Evolutionary conservation across 2,329 filamentous ascomycete species (phyloP), one percentile per base, ranked within the genome.

Genomic region (Botryosphaeria dothidea): DNA sequence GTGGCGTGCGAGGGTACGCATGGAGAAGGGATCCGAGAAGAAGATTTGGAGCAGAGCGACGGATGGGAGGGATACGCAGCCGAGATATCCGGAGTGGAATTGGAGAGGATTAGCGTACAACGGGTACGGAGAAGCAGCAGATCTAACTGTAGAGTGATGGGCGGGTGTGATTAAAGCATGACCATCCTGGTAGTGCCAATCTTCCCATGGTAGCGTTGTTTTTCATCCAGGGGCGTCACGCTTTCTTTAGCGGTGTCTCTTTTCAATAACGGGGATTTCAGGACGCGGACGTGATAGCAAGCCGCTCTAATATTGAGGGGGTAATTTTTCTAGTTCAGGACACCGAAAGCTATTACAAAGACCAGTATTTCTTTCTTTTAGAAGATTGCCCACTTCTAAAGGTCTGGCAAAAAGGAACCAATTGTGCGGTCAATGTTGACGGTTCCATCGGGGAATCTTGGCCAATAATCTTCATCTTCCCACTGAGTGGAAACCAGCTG

Each of bases 21-120:
- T 83, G n/a, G 74, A 78, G 54, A 77, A 72, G 56, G 81, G 83
- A 0, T 69, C 72, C 19, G 74, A 74, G 15, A 79, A 73, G 62
- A 80, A 71, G 41, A 78, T 88, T 21, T 76, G 83, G 67, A 85
- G 84, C 71, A 79, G 83, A 43, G 85, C 85, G 1, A 84, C 80
- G 4, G 86, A 88, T 75, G 75, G 69, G 41, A 84, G 85, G 3
- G 84, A 86, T 70, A 75, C 75, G 23, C 86, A 88, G 70, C 74
- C 73, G 23, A 74, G 78, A 66, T 76, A 77, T 65, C 79, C 81
- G 3, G 73, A 81, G 69, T 88, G 86, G 86, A 88, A 88, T 72
- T 73, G 86, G 66, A 78, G 86, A 65, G 86, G 86, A 0, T 84
- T 88, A 8, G 84, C 79, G 29, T 88, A 88, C 74, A 86, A 86